Evolutionary conservation across 768 basidiomycete species (phyloP), one percentile per base, ranked within the genome.

Genomic region (Boletus subparvulus): DNA sequence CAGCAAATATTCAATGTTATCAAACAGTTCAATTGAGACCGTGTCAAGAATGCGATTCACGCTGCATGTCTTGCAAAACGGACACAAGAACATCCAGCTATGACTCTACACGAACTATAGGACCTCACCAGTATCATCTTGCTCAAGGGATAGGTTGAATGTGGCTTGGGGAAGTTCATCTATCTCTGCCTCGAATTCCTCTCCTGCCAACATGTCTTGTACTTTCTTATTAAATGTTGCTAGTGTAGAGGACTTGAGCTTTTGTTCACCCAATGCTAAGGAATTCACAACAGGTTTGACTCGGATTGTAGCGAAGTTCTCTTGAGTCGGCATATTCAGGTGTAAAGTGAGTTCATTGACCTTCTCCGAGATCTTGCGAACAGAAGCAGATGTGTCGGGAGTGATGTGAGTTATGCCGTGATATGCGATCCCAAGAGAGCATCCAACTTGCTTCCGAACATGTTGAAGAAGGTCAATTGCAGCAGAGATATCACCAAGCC

Each of bases 181-280:
- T 4, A 45, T 60, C 28, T 73, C 71, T 10, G n/a, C 26, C 13
- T 62, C 51, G 28, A 56, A 52, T 9, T 40, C 49, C 10, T 50
- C 28, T 1, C 55, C 55, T 39, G 12, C 30, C 28, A 66, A 48
- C 39, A 70, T 46, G 1, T 37, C 54, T 6, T 35, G 0, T 0
- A 73, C 50, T 14, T 74, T 75, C 52, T 69, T 69, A 54, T 77
- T 77, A 59, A 75, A 75, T 4, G 61, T 71, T 0, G 62, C 55
- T 0, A 77, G 52, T 1, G 68, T 71, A 0, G 66, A 58, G 0
- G 66, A 64, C 45, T 64, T 59, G 10, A 73, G 60, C 16, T 64
- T 67, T 7, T 60, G 36, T 1, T 61, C 52, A 12, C 72, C 71
- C 1, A 41, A 1, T 2, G 30, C 26, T 8, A 60, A 41, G 0